These are phyloP conservation scores for Smallanthus sonchifolius DNA, from an alignment of 129 eudicot species.

Conservation along the genomic window DNA sequence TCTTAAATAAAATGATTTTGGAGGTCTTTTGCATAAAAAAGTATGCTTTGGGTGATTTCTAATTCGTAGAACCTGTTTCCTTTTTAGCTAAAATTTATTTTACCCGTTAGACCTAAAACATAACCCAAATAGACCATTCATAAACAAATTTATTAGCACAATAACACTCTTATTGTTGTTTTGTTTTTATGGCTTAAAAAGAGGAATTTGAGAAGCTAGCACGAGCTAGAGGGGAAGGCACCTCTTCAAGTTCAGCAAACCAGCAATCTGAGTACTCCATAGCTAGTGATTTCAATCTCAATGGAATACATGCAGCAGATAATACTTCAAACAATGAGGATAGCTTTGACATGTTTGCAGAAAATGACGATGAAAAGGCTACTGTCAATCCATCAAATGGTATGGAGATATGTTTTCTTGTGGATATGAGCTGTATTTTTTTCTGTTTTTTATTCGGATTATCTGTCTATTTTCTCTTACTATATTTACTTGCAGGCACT, in stretches of 20 bases:
- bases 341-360: constrained; percentile 85
- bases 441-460: not conserved
- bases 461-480: not conserved
- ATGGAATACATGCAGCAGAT: constrained; percentile 25
- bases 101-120: not conserved
- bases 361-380: constrained; percentile 52
- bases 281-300: constrained; percentile 9
- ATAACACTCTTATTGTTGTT: not conserved
- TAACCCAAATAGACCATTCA: not conserved
- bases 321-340: constrained; percentile 29
- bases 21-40: not conserved
- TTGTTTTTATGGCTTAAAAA: constrained; percentile 21
- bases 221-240: constrained; percentile 66
- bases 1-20: not conserved
- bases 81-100: not conserved
- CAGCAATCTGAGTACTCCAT: constrained; percentile 17
- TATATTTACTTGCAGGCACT: constrained; percentile 36
- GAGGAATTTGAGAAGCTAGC: constrained; percentile 90
- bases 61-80: not conserved
- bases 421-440: not conserved
- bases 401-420: constrained; percentile 3
- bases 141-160: not conserved
- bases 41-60: not conserved
- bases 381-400: constrained; percentile 34
- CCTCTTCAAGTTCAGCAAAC: constrained; percentile 33